Evolutionary conservation across 2,329 filamentous ascomycete genomes (phyloP).

Genomic region (Neodidymelliopsis sp.): DNA sequence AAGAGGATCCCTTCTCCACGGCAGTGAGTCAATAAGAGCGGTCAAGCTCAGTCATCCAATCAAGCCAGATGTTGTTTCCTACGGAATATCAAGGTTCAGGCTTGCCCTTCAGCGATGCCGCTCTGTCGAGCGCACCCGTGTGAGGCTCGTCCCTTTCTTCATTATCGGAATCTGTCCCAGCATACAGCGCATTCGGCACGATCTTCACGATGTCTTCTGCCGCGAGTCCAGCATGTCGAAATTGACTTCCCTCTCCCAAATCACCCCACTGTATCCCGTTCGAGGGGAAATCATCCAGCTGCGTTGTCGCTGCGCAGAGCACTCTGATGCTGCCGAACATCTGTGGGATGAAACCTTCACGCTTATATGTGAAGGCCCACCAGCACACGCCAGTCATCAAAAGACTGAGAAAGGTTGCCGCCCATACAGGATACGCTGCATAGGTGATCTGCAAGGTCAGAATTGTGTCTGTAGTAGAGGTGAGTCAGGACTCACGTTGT

Average conservation of each 20-base stretch:
- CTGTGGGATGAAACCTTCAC: constrained; percentile 44
- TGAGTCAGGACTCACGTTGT: neutral
- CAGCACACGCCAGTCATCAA: constrained; percentile 42
- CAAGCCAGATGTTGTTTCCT: neutral
- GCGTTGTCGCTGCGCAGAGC: constrained; percentile 36
- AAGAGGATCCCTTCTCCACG: neutral
- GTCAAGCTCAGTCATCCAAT: neutral
- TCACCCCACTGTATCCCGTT: constrained; percentile 38
- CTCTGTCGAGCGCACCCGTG: neutral
- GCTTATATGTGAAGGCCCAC: constrained; percentile 41
- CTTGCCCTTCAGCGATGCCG: neutral
- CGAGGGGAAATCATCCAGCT: constrained; percentile 38
- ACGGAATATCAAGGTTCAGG: neutral
- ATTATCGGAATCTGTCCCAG: constrained; percentile 15
- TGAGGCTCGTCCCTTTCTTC: neutral
- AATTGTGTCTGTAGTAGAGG: neutral
- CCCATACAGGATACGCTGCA: constrained; percentile 34
- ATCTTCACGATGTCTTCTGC: constrained; percentile 35
- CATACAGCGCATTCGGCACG: constrained; percentile 39
- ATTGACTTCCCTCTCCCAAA: constrained; percentile 29
- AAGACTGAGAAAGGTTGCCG: constrained; percentile 37
- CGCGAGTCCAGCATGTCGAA: constrained; percentile 39
- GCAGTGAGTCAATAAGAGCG: constrained; percentile 11
- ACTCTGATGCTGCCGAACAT: constrained; percentile 45
- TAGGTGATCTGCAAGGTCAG: constrained; percentile 27